Base-by-base conservation (phyloP, 1,284 basidiomycete genomes). In the Microbotryum scabiosae region DNA sequence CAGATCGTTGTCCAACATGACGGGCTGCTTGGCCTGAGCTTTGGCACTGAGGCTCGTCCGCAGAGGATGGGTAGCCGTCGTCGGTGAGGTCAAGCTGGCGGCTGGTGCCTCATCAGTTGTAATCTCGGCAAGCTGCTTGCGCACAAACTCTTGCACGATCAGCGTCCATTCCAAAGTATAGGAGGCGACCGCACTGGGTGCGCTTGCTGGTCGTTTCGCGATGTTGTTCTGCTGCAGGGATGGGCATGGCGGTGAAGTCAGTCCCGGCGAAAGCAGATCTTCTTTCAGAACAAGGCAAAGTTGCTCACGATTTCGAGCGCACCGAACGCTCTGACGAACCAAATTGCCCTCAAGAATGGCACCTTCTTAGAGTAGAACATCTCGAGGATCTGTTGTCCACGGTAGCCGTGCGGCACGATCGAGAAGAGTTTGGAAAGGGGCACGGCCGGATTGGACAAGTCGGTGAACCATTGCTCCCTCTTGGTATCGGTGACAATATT, bases 281-380 rank as follows among this genome's bases (percentile, higher is more conserved):
- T 16, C 7, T n/a, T 18, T 8, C 25, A 47, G 8, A 20, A 54
- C 5, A 1, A 32, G 20, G 53, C 4, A 26, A 20, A 8, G 9
- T n/a, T 44, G 52, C 69, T 61, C 25, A 73, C 70, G 47, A 91
- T 91, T 75, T 98, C 94, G 70, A 91, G 92, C 1, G 88, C 89
- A n/a, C 94, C 96, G 57, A 94, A 84, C 1, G 93, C 88, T 16
- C 92, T 82, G 32, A 97, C 82, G 74, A 96, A 92, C 96, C 96
- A 99, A 4, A 96, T 81, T 0, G 96, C 96, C 28, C 96, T 80
- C 1, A 85, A 81, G 48, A 93, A 83, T 1, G 88, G 85, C 36
- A 98, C 90, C 52, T 85, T 82, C 46, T 89, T 83, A 0, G 80
- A 79, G 69, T 91, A 87, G 57, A 98, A 80, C 65, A 93, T 81